phyloP scores from a whole-genome alignment of 495 filamentous ascomycete species.

The Tuber aestivum region DNA sequence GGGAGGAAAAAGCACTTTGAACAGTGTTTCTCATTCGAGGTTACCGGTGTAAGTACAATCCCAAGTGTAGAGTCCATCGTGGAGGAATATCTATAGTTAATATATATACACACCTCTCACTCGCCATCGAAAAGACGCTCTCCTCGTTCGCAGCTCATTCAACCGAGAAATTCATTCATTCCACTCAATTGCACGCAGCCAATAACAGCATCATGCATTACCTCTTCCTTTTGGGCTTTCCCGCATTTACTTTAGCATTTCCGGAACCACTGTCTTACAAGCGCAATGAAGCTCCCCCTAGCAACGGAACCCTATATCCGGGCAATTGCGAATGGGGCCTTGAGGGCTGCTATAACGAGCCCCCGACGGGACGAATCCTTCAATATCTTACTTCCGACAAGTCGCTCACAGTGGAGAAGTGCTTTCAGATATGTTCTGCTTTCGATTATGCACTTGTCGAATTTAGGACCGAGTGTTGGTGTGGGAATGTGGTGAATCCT shows the following conservation, averaged over 20 bases:
- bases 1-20: background rate
- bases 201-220: background rate
- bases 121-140: background rate
- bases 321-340: slow-evolving; percentile 18
- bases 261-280: slow-evolving; percentile 6
- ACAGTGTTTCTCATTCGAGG: background rate
- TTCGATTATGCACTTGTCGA: slow-evolving; percentile 16
- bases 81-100: background rate
- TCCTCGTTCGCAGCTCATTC: background rate
- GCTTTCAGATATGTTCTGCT: slow-evolving; percentile 9
- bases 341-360: slow-evolving; percentile 17
- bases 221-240: slow-evolving; percentile 10
- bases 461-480: slow-evolving; percentile 29
- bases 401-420: slow-evolving; percentile 17
- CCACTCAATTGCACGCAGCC: background rate
- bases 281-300: slow-evolving; percentile 12
- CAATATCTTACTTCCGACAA: background rate
- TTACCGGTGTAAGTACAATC: background rate
- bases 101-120: background rate
- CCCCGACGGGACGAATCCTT: slow-evolving; percentile 1
- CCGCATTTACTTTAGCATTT: background rate
- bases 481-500: slow-evolving; percentile 2
- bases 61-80: background rate
- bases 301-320: slow-evolving; percentile 16
- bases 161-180: background rate